Evolutionary conservation across 305 asterid species (phyloP).

Genomic region (Rubia tinctorum): DNA sequence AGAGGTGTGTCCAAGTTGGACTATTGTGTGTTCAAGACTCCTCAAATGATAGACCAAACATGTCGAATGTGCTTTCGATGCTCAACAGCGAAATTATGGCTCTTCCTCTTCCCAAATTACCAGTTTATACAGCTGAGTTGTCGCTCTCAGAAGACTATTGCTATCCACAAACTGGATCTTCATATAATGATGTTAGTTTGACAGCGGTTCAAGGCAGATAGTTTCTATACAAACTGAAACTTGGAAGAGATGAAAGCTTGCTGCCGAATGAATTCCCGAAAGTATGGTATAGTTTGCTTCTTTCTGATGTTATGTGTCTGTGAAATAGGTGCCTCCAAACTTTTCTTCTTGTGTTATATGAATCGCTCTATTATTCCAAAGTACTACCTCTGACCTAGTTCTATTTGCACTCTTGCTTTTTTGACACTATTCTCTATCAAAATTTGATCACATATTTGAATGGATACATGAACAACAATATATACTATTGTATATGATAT

Average conservation of each 20-base stretch:
- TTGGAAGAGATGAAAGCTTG: background rate
- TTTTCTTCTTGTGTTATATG: too few species aligned
- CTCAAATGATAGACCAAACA: background rate
- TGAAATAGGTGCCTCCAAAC: too few species aligned
- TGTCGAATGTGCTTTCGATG: background rate
- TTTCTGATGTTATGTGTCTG: too few species aligned
- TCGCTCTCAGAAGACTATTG: background rate
- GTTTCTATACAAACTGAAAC: background rate
- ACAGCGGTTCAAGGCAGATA: background rate
- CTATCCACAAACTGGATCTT: background rate
- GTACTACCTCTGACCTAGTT: too few species aligned
- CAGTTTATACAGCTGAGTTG: background rate
- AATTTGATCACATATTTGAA: too few species aligned
- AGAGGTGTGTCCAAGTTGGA: background rate
- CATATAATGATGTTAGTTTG: background rate
- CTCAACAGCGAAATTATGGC: background rate
- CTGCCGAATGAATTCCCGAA: background rate
- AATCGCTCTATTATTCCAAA: too few species aligned
- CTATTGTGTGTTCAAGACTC: background rate
- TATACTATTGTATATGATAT: too few species aligned
- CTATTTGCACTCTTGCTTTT: too few species aligned
- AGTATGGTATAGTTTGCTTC: too few species aligned
- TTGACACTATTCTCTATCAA: too few species aligned
- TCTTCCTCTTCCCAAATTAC: background rate
- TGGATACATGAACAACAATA: too few species aligned